A percentile compares a stretch with the other conserved stretches of the same genome.
phyloP scores from a whole-genome alignment of 192 early-diverging fungal genomes.

The Paraglomus occultum region DNA sequence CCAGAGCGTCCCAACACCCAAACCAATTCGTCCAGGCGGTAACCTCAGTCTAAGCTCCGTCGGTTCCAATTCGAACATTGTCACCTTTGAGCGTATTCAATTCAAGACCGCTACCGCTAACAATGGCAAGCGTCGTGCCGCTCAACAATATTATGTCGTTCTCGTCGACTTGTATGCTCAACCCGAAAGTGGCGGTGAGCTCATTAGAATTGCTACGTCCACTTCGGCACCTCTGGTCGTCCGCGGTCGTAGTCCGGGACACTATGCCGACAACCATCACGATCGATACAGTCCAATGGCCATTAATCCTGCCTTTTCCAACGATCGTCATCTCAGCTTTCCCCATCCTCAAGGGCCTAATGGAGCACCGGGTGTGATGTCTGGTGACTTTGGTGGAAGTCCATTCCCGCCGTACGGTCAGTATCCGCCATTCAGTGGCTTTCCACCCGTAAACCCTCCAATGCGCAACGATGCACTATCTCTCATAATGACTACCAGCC shows the following conservation, averaged over 20 bases:
- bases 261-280: conserved; percentile 72
- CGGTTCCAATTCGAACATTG: conserved; percentile 45
- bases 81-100: conserved; percentile 91
- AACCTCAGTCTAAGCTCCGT: conserved; percentile 46
- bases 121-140: conserved; percentile 88
- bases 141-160: conserved; percentile 94
- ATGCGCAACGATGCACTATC: conserved; percentile 12
- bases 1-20: conserved; percentile 67
- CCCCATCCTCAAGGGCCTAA: conserved; percentile 18
- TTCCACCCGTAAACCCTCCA: conserved; percentile 18
- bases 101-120: conserved; percentile 97
- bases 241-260: conserved; percentile 89
- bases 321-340: conserved; percentile 28
- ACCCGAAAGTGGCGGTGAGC: conserved; percentile 53
- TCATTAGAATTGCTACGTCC: conserved; percentile 60
- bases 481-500: conserved; percentile 11
- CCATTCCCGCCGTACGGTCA: conserved; percentile 29
- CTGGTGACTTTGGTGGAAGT: conserved; percentile 25
- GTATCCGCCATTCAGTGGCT: conserved; percentile 23
- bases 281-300: conserved; percentile 37
- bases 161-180: conserved; percentile 77
- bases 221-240: conserved; percentile 86
- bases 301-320: conserved; percentile 28
- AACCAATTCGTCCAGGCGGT: conserved; percentile 58
- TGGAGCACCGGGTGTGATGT: conserved; percentile 30